Conservation (phyloP, 441 rosid species). For the Iberis amara region DNA sequence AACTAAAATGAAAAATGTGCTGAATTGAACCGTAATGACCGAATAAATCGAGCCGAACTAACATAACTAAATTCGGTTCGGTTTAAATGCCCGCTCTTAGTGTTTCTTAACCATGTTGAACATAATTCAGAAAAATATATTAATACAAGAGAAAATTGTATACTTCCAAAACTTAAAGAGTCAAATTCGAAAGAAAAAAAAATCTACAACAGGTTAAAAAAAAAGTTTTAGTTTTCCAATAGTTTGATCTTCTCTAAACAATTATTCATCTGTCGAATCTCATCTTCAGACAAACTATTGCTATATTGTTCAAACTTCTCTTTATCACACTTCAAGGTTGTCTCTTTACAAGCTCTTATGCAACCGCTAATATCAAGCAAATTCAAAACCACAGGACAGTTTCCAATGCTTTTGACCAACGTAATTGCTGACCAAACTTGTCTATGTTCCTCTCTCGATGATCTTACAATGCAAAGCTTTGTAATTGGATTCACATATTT, state of each 20-base stretch:
- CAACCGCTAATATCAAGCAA: slow-evolving; percentile 65
- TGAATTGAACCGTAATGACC: too few relatives aligned
- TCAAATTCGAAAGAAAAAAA: slow-evolving; percentile 2
- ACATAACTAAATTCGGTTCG: too few relatives aligned
- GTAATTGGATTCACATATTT: slow-evolving; percentile 72
- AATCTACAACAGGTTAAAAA: not conserved
- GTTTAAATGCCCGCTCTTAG: too few relatives aligned
- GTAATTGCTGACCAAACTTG: slow-evolving; percentile 74
- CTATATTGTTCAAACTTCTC: slow-evolving; percentile 56
- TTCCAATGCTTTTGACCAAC: slow-evolving; percentile 53
- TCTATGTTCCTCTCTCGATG: slow-evolving; percentile 59
- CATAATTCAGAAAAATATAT: too few relatives aligned
- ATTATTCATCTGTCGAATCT: slow-evolving; percentile 49
- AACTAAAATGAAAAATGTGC: too few relatives aligned
- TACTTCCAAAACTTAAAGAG: slow-evolving; percentile 6
- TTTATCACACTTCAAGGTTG: slow-evolving; percentile 68
- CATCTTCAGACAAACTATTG: slow-evolving; percentile 41
- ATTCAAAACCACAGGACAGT: slow-evolving; percentile 58
- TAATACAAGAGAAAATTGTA: not conserved
- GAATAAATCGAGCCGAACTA: too few relatives aligned
- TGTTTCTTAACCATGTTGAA: too few relatives aligned
- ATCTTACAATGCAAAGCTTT: slow-evolving; percentile 61
- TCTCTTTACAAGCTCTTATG: slow-evolving; percentile 53
- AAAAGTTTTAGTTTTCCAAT: slow-evolving; percentile 41
- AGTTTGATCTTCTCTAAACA: slow-evolving; percentile 59